Evolutionary conservation across 345 rosid genomes (phyloP), one percentile per base, ranked within the genome.

Genomic region (Syzygium grande): DNA sequence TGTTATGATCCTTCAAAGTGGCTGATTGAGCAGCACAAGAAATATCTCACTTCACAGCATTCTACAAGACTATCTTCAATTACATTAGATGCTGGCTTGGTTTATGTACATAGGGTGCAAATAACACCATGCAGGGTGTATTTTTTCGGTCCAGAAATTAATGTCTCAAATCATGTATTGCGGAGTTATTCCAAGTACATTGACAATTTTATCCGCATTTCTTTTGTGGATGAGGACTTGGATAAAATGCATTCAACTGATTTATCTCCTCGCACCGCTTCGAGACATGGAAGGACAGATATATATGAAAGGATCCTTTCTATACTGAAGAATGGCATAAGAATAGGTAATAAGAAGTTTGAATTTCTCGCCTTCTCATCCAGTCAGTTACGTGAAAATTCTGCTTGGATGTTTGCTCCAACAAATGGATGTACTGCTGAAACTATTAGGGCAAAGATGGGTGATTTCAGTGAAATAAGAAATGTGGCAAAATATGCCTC

Each of bases 321-420:
- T 51, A 86, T 86, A 63, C 92, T 95, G 30, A 86, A 23, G 77
- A 89, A 91, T 88, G 96, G 96, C 52, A 91, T 95, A 49, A 89
- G 86, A 6, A 93, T 95, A 79, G 94, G 94, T 23, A 89, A 92
- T 30, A 94, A 91, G 87, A 92, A 88, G 88, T 95, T 95, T 90
- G 94, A 95, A 86, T 94, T 95, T 91, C 96, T 94, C 55, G 97
- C 97, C n/a, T 95, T 91, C 88, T 95, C 97, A 58, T 88, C 97
- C 49, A 94, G 96, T 90, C 97, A 95, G 84, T 87, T 95, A 88
- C 90, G 95, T 3, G 97, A 95, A 86, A 93, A 91, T 89, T 95
- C 96, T 86, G 93, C 94, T 73, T 95, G 97, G 97, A 92, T 95
- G 97, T 94, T 95, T 90, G 94, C 96, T 61, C 87, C 96, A 9